Base-by-base conservation (phyloP, 257 asterid species). In the Nicotiana attenuata region DNA sequence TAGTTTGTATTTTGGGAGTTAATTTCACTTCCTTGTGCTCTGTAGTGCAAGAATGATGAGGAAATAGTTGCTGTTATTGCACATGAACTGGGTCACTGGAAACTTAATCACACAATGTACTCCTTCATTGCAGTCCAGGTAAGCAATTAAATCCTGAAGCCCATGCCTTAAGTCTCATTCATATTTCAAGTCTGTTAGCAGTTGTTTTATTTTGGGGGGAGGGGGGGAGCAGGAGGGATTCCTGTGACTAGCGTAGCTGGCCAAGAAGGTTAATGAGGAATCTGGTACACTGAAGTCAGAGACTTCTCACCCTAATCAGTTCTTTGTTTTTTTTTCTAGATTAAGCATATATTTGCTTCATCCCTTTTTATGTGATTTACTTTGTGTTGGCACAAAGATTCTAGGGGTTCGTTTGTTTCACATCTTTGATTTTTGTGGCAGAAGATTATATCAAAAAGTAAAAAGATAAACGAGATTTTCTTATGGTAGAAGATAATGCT, bases 31-130 rank as follows among this genome's bases (percentile, higher is more conserved):
- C 5, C n/a, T 65, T 19, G 10, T 80, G 33, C 73, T 83, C 77
- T 87, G 86, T 28, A 96, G 99, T 94, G 99, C 92, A 94, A 94
- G 86, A 86, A 96, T 73, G 97, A 92, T 3, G 99, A 96, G 89
- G 99, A 96, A 88, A 94, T 96, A 65, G 98, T 96, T 83, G 99
- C 99, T 80, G 98, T 94, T 78, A 94, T 96, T 84, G 99, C 97
- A 71, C 99, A 96, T 87, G 99, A 96, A 84, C 90, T 96, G 85
- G 99, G 99, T 82, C 99, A 96, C 86, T 96, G 99, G 99, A 96
- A 93, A 89, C 97, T 96, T 78, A 93, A 89, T 87, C 99, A 95
- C 81, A 93, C 99, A 9, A 86, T 90, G 93, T 95, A 88, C 87
- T 91, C 98, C 90, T 95, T 95, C 86, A 75, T 96, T 65, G 97